Base-by-base conservation (phyloP, 2,329 filamentous ascomycete genomes). In the Fusarium euwallaceae region DNA sequence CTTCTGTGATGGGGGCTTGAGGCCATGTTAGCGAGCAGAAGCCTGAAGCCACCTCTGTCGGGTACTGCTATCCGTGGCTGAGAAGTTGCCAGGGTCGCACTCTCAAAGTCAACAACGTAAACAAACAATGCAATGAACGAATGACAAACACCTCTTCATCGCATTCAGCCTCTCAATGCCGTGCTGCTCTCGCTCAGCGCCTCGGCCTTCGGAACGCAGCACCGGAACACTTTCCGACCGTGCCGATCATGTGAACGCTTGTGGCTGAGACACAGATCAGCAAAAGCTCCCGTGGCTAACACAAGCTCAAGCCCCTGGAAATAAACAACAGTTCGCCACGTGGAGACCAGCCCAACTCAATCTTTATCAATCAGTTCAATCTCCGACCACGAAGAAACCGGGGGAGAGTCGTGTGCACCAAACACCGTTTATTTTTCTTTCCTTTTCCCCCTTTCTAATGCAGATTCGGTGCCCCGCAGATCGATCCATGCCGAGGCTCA, bases 291-390 rank as follows among this genome's bases (percentile, higher is more conserved):
- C 27, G 48, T 53, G 48, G 48, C 24, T 29, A 17, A 32, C 16
- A 48, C 8, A 48, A 53, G 48, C 24, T 32, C 48, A 53, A 53
- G 48, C 48, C 48, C 24, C 48, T 53, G 16, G 48, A 29, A 29
- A 27, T 29, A 53, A 53, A 53, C 55, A 56, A 56, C 22, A 32
- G n/a, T 22, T 36, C 32, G 55, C 55, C 55, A 37, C 55, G 55
- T 58, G 55, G 55, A 37, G 55, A 58, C 32, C n/a, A 6, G 20
- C 29, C 55, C 16, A 58, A 58, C 55, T 58, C 17, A 58, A 58
- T 58, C 55, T 36, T 58, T 53, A 58, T 58, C 55, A 58, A 58
- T 58, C 55, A 22, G 29, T 22, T 36, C 32, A 58, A 53, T 53
- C 48, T 53, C 48, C 24, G 27, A 32, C 48, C 24, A 29, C 48